phyloP scores from a whole-genome alignment of 2,329 filamentous ascomycete genomes.

The Phialemoniopsis sp. region DNA sequence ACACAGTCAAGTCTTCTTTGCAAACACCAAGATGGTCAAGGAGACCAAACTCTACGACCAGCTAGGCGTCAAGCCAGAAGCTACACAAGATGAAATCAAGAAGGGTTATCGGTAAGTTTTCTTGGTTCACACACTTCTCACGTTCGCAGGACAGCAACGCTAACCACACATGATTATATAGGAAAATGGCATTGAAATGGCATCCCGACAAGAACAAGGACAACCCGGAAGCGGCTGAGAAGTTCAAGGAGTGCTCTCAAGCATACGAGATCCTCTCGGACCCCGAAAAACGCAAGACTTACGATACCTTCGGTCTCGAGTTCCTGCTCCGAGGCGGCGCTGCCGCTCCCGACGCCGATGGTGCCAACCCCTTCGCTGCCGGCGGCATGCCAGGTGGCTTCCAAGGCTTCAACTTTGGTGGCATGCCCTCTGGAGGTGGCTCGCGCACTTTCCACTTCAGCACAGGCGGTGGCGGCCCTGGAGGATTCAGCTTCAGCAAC shows the following conservation, averaged over 20 bases:
- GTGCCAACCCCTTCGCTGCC: conserved; percentile 58
- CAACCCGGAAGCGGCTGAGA: conserved; percentile 78
- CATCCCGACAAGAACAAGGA: conserved; percentile 99
- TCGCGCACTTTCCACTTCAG: conserved; percentile 62
- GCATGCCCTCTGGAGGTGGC: conserved; percentile 44
- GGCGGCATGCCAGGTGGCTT: conserved; percentile 37
- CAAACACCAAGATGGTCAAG: conserved; percentile 23
- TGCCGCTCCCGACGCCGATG: conserved; percentile 48
- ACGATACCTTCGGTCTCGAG: conserved; percentile 92
- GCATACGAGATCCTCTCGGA: conserved; percentile 98
- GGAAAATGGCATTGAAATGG: conserved; percentile 84
- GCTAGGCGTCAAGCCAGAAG: conserved; percentile 72
- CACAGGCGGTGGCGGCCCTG: conserved; percentile 47
- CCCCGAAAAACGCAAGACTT: conserved; percentile 92
- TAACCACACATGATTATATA: conserved; percentile 30
- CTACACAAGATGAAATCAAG: conserved; percentile 91
- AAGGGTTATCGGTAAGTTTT: conserved; percentile 78
- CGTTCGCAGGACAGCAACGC: conserved; percentile 17
- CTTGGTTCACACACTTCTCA: neutral
- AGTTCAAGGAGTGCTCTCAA: conserved; percentile 97
- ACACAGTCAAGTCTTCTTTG: neutral
- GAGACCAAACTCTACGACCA: conserved; percentile 71
- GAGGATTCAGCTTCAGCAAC: conserved; percentile 78
- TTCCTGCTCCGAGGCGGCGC: conserved; percentile 80
- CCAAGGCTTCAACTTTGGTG: conserved; percentile 12